phyloP scores from a whole-genome alignment of 2,329 filamentous ascomycete genomes.

The Exophiala bonariae region DNA sequence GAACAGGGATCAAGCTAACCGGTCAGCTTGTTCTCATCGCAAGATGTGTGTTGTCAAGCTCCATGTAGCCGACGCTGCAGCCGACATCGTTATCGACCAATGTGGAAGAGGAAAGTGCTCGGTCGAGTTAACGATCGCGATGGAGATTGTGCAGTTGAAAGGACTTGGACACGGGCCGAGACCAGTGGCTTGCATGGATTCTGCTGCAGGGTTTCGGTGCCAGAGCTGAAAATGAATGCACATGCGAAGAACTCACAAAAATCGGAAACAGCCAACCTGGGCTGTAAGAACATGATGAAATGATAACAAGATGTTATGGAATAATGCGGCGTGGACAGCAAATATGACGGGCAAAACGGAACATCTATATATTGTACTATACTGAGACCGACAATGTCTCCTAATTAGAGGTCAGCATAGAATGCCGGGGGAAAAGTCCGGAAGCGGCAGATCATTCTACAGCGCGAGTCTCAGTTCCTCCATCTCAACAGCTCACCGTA shows the following conservation, averaged over 20 bases:
- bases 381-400: too few species aligned
- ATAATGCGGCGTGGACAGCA: too few species aligned
- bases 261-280: too few species aligned
- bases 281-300: too few species aligned
- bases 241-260: too few species aligned
- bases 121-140: constrained; percentile 1
- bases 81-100: constrained; percentile 15
- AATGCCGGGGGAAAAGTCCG: too few species aligned
- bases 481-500: too few species aligned
- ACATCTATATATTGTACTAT: too few species aligned
- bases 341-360: too few species aligned
- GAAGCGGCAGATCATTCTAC: too few species aligned
- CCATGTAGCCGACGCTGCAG: constrained; percentile 12
- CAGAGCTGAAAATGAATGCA: constrained; percentile 4
- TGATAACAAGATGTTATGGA: neutral
- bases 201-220: constrained; percentile 15
- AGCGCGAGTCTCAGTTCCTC: too few species aligned
- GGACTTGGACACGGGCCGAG: constrained; percentile 9
- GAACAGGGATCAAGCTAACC: constrained; percentile 9
- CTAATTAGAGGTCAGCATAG: too few species aligned
- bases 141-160: constrained; percentile 1
- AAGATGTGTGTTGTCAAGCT: neutral
- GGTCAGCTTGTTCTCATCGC: constrained; percentile 8
- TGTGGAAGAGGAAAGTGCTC: constrained; percentile 4
- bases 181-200: constrained; percentile 18